A percentile compares a stretch with the other conserved stretches of the same genome.
phyloP scores from a whole-genome alignment of 495 filamentous ascomycete genomes.

The Thozetella sp. region DNA sequence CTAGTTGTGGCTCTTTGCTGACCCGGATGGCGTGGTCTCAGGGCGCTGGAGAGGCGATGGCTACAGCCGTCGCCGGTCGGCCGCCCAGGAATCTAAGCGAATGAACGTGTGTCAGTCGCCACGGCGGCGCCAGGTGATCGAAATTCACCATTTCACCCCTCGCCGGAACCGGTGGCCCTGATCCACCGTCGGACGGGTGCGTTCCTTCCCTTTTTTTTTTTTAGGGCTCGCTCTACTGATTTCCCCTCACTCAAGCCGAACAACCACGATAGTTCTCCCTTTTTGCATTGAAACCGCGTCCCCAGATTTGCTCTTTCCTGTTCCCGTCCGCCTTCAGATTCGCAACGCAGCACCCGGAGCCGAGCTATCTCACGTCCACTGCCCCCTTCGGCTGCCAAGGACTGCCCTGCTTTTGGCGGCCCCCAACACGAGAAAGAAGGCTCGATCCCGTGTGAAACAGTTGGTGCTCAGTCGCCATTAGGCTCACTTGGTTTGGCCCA shows the following conservation, averaged over 20 bases:
- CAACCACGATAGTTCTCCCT: too few relatives aligned
- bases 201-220: constrained; percentile 22
- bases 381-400: too few relatives aligned
- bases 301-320: neutral
- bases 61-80: neutral
- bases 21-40: too few relatives aligned
- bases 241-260: constrained; percentile 3
- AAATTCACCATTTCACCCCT: neutral
- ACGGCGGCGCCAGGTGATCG: neutral
- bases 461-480: neutral
- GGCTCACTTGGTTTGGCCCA: neutral
- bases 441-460: neutral
- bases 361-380: too few relatives aligned
- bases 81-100: neutral
- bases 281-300: neutral
- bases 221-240: constrained; percentile 13
- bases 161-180: neutral
- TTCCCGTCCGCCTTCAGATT: neutral
- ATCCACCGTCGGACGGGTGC: constrained; percentile 22
- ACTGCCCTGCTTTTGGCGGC: neutral
- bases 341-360: neutral
- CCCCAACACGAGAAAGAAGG: neutral
- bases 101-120: neutral
- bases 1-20: too few relatives aligned
- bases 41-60: too few relatives aligned